A percentile compares a stretch with the other conserved stretches of the same genome.
phyloP scores from a whole-genome alignment of 2,329 filamentous ascomycete species.

The Ophiocordyceps unilateralis region DNA sequence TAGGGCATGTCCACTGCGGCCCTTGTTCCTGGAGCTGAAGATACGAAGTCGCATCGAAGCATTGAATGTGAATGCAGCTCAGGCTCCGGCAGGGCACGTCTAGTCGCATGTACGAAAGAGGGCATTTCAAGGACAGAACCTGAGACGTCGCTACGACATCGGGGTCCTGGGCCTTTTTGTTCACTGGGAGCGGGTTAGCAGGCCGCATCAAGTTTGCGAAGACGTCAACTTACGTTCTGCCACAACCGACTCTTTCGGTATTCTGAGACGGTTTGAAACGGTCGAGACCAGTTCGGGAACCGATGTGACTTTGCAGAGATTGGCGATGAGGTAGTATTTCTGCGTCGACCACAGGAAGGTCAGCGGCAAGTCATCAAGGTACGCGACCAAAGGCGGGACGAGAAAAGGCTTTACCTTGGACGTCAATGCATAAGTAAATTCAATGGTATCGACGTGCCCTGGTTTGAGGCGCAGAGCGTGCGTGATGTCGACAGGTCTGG shows the following conservation, averaged over 20 bases:
- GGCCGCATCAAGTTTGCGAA: not conserved
- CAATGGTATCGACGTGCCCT: constrained; percentile 58
- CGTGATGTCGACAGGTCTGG: constrained; percentile 84
- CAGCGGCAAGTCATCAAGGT: constrained; percentile 4
- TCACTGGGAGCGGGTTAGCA: constrained; percentile 34
- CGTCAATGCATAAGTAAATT: constrained; percentile 85
- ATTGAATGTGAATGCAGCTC: constrained; percentile 76
- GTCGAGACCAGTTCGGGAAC: constrained; percentile 53
- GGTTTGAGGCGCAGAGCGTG: constrained; percentile 51
- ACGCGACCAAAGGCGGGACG: not conserved
- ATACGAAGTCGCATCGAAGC: constrained; percentile 87
- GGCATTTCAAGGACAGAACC: constrained; percentile 82
- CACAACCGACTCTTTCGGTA: constrained; percentile 68
- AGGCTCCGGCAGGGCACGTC: constrained; percentile 62
- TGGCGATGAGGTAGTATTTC: constrained; percentile 58
- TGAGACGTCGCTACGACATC: constrained; percentile 83
- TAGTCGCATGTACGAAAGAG: constrained; percentile 72
- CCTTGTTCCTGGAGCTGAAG: constrained; percentile 90
- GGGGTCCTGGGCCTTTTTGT: constrained; percentile 63
- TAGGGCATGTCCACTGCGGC: constrained; percentile 89
- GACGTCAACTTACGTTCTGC: constrained; percentile 51
- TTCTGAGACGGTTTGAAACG: constrained; percentile 51
- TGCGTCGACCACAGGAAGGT: constrained; percentile 15
- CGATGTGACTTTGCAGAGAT: constrained; percentile 57
- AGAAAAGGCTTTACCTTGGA: constrained; percentile 44